Base-by-base conservation (phyloP, 345 rosid genomes). In the Lepidium africanum region DNA sequence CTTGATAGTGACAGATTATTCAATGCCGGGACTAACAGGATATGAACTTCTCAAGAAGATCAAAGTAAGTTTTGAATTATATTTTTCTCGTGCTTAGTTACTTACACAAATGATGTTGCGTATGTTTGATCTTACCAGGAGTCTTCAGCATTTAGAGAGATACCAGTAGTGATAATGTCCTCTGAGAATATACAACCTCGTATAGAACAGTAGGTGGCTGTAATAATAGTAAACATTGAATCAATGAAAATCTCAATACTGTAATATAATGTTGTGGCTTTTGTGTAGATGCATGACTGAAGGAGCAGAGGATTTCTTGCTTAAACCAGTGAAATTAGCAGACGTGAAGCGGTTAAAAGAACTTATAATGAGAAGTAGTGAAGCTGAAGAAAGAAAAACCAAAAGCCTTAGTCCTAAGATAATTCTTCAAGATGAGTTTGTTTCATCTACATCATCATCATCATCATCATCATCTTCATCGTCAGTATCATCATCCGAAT, bases 11-110 rank as follows among this genome's bases (percentile, higher is more conserved):
- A 87, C 90, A 2, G 93, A 87, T 69, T 88, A 88, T 41, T 84
- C 96, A 12, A 89, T 89, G 92, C 96, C 92, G 0, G 96, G 92
- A 40, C 77, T 89, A 85, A 86, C 86, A 2, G 96, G 96, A 35
- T 89, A 83, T 65, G 96, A 86, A 69, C 83, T 89, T 38, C 96
- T 89, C n/a, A 89, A 89, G 58, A 89, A 79, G 81, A 88, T 86
- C 45, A 88, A 88, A 87, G 95, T 88, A 7, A 30, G 6, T 43
- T 35, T 35, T 52, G 17, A 37, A 7, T 8, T 11, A 52, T 4
- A 17, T 9, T 36, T 6, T 56, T 56, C 32, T 1, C 41, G 10
- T 58, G 25, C 14, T 19, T 33, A 30, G 6, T 35, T 21, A 41
- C 17, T 33, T 43, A 43, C 56, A 35, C 12, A 5, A 47, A 55